Evolutionary conservation across 306 rosid genomes (phyloP).

Genomic region (Vigna trinervia): DNA sequence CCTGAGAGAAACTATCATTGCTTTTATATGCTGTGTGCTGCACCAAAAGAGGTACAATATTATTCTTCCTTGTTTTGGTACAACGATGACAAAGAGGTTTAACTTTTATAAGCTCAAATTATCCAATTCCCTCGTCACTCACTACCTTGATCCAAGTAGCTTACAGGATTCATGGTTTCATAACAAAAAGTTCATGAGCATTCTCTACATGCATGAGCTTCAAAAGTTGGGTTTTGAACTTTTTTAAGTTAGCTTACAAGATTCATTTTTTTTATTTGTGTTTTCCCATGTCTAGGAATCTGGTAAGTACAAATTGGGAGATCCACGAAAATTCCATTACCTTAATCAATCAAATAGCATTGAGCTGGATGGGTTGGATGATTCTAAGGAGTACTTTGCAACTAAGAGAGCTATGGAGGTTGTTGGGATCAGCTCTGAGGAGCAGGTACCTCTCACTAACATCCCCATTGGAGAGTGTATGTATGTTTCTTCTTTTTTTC

Average conservation of each 20-base stretch:
- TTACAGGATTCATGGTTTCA: background rate
- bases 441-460: conserved; percentile 67
- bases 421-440: conserved; percentile 80
- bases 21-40: conserved; percentile 98
- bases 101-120: background rate
- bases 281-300: conserved; percentile 60
- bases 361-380: conserved; percentile 68
- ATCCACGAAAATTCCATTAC: conserved; percentile 80
- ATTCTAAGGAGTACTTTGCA: conserved; percentile 75
- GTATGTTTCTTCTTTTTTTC: background rate
- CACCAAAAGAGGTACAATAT: conserved; percentile 72
- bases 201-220: background rate
- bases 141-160: background rate
- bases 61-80: conserved; percentile 1
- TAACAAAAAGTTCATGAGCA: background rate
- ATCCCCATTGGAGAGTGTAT: background rate
- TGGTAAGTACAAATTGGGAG: conserved; percentile 74
- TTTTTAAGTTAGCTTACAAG: no score
- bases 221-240: background rate
- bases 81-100: background rate
- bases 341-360: conserved; percentile 77
- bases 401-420: conserved; percentile 96
- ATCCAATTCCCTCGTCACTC: background rate
- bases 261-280: conserved; percentile 19
- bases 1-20: conserved; percentile 99